phyloP scores from a whole-genome alignment of 257 asterid genomes.

The Ligustrum vulgare region DNA sequence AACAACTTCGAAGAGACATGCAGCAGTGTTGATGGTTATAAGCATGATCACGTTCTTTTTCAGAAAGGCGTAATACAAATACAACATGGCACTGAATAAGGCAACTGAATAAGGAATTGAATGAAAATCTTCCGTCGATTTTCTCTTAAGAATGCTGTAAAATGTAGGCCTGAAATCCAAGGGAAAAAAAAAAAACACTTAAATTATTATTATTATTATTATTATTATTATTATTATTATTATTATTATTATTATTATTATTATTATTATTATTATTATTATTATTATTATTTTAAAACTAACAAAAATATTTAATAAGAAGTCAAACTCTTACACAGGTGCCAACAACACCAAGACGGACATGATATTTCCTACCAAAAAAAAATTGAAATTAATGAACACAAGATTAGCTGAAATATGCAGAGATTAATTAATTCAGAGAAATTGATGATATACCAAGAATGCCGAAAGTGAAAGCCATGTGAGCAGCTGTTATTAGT shows the following conservation, averaged over 20 bases:
- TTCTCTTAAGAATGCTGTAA: conserved; percentile 51
- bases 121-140: conserved; percentile 78
- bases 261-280: too few species aligned
- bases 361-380: conserved; percentile 56
- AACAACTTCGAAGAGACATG: conserved; percentile 32
- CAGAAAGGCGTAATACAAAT: conserved; percentile 64
- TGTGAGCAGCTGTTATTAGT: conserved; percentile 8
- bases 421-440: background rate
- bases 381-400: background rate
- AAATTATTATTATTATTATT: too few species aligned
- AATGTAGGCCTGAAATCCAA: conserved; percentile 61
- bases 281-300: too few species aligned
- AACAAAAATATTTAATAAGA: background rate
- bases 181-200: too few species aligned
- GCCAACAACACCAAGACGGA: conserved; percentile 85
- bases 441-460: conserved; percentile 44
- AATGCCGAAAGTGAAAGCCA: conserved; percentile 62
- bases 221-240: too few species aligned
- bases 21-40: conserved; percentile 55
- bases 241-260: too few species aligned
- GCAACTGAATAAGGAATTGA: conserved; percentile 77
- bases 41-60: conserved; percentile 51
- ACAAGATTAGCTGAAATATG: background rate
- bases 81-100: conserved; percentile 70
- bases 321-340: conserved; percentile 52